Evolutionary conservation across 1,139 yeast genomes (phyloP), one percentile per base, ranked within the genome.

Genomic region (Arxiozyma telluris): DNA sequence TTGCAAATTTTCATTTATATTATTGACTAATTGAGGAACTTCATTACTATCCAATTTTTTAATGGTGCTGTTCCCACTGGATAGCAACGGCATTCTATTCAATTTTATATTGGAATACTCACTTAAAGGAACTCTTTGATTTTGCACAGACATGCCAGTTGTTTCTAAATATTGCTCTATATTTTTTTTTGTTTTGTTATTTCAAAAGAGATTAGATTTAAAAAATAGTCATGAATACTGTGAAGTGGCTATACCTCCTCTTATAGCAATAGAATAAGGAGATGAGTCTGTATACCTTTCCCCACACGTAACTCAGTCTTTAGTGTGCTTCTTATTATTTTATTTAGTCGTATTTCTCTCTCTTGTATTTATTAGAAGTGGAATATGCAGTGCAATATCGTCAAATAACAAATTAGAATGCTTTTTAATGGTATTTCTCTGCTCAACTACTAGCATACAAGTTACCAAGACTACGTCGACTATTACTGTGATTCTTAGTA

Each of bases 21-120:
- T 11, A 20, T 38, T 15, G 18, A 20, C 3, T 18, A 41, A 41
- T 18, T 49, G 43, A 7, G 52, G 18, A 44, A 30, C 23, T 17
- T 9, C 38, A 15, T 27, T 39, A 15, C 25, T 21, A 43, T 22
- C 21, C 6, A 9, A 5, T 34, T 20, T 43, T 23, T 5, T 9
- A 12, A 20, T 27, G 46, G n/a, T 25, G 17, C 8, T 17, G 30
- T 27, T 48, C 8, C 50, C 50, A n/a, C 51, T 47, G 7, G 48
- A 18, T n/a, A 51, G 23, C 25, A 57, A 55, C 34, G 49, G 22
- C 38, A 60, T 44, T 44, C 54, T 58, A 55, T 65, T 65, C 34
- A 64, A 56, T 45, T 58, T 57, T 17, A 66, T 61, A 50, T 59
- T 59, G 9, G 68, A 56, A 39, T 59, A 59, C 51, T 61, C 67